Conservation (phyloP, 148 eudicot genomes). For the Salicornia ramosissima region DNA sequence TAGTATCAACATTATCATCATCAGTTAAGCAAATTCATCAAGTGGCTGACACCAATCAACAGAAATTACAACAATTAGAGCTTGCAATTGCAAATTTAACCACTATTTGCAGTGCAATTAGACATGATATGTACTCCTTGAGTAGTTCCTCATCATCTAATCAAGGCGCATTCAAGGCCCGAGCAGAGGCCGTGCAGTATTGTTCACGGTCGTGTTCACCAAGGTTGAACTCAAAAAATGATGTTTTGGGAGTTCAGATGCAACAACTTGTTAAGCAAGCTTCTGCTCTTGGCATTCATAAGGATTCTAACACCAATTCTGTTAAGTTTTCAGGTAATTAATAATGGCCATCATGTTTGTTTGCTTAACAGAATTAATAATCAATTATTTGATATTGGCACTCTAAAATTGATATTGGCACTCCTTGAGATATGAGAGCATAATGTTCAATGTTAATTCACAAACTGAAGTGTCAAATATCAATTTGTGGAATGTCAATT, state of each 20-base stretch:
- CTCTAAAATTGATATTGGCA: too few relatives aligned
- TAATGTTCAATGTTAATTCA: too few relatives aligned
- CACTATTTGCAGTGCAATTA: constrained; percentile 25
- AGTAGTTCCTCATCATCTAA: not conserved
- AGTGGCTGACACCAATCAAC: constrained; percentile 28
- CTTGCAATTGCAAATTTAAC: constrained; percentile 33
- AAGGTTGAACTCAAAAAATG: constrained; percentile 11
- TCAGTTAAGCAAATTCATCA: constrained; percentile 19
- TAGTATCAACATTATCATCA: not conserved
- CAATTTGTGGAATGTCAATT: too few relatives aligned
- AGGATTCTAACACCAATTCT: constrained; percentile 8
- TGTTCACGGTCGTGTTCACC: constrained; percentile 15
- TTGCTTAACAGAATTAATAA: too few relatives aligned
- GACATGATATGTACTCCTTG: constrained; percentile 16
- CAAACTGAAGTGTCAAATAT: too few relatives aligned
- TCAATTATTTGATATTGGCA: too few relatives aligned
- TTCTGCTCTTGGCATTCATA: constrained; percentile 29
- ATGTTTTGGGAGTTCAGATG: constrained; percentile 27
- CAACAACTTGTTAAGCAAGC: constrained; percentile 28
- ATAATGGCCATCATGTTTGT: not conserved
- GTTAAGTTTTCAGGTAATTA: constrained; percentile 17
- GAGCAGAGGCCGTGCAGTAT: constrained; percentile 10
- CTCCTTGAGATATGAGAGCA: too few relatives aligned
- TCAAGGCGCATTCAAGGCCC: constrained; percentile 7
- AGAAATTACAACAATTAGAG: constrained; percentile 29